These are phyloP conservation scores for Taxillus chinensis DNA, from an alignment of 164 flowering plant species.

Conservation along the genomic window DNA sequence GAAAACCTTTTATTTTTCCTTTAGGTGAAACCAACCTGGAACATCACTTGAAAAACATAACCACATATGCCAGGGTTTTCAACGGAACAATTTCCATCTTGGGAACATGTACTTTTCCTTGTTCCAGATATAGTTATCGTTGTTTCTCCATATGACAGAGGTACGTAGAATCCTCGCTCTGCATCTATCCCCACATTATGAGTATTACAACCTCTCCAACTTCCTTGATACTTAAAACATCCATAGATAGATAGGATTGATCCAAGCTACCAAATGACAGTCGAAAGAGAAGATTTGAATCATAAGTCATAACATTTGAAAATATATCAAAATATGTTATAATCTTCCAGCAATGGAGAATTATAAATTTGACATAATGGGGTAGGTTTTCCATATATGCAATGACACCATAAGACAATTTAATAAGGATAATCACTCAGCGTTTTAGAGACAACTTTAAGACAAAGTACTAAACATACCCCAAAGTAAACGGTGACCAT, in stretches of 20 bases:
- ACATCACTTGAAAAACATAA: constrained; percentile 21
- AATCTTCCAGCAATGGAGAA: no score
- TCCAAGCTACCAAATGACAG: constrained; percentile 18
- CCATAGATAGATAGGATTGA: constrained; percentile 25
- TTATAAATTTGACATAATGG: background rate
- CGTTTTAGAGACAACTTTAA: background rate
- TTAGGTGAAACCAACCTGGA: constrained; percentile 18
- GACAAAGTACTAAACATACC: constrained; percentile 17
- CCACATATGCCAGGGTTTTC: constrained; percentile 4
- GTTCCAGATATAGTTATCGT: background rate
- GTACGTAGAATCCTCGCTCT: constrained; percentile 17
- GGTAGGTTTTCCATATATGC: background rate
- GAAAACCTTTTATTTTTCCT: no score
- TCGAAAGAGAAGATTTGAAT: background rate
- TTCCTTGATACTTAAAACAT: constrained; percentile 13
- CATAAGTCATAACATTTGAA: background rate
- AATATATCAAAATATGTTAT: background rate
- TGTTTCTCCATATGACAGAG: constrained; percentile 8
- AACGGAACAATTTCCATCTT: background rate
- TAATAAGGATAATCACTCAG: background rate
- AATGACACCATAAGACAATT: background rate
- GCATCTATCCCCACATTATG: constrained; percentile 8
- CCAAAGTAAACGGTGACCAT: constrained; percentile 26
- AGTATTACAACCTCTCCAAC: background rate
- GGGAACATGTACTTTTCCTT: constrained; percentile 1